Conservation (phyloP, 192 early-diverging fungal species). For the Jimgerdemannia lactiflua region DNA sequence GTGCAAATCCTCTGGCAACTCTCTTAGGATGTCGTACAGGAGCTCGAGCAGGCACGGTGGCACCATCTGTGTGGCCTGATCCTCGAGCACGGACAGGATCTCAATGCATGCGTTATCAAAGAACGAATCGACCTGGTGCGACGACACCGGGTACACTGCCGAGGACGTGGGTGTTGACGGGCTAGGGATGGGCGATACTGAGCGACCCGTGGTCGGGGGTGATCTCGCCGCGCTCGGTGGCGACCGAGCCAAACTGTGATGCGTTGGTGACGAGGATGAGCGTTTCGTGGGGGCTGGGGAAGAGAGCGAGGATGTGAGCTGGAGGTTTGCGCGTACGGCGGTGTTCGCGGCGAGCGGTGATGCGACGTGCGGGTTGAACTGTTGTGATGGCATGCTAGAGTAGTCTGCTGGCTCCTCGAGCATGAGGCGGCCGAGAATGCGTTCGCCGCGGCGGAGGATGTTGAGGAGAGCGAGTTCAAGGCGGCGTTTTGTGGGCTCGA, state of each 20-base stretch:
- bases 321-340: background rate
- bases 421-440: slow-evolving; percentile 17
- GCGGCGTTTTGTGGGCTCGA: slow-evolving; percentile 26
- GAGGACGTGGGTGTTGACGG: slow-evolving; percentile 10
- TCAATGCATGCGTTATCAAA: slow-evolving; percentile 30
- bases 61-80: slow-evolving; percentile 16
- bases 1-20: slow-evolving; percentile 17
- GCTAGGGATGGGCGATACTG: slow-evolving; percentile 9
- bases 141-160: background rate
- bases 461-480: slow-evolving; percentile 24
- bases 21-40: slow-evolving; percentile 19
- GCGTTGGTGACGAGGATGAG: too few relatives aligned
- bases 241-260: slow-evolving; percentile 19
- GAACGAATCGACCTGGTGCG: slow-evolving; percentile 24
- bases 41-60: slow-evolving; percentile 31
- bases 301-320: background rate
- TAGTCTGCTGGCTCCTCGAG: slow-evolving; percentile 27
- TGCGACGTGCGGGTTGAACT: slow-evolving; percentile 5
- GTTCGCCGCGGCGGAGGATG: slow-evolving; percentile 26
- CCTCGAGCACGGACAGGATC: slow-evolving; percentile 25
- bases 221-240: slow-evolving; percentile 18
- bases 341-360: background rate
- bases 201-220: background rate
- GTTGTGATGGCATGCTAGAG: background rate
- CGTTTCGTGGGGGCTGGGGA: background rate